Conservation (phyloP, 768 basidiomycete species). For the Neoboletus magnificus region DNA sequence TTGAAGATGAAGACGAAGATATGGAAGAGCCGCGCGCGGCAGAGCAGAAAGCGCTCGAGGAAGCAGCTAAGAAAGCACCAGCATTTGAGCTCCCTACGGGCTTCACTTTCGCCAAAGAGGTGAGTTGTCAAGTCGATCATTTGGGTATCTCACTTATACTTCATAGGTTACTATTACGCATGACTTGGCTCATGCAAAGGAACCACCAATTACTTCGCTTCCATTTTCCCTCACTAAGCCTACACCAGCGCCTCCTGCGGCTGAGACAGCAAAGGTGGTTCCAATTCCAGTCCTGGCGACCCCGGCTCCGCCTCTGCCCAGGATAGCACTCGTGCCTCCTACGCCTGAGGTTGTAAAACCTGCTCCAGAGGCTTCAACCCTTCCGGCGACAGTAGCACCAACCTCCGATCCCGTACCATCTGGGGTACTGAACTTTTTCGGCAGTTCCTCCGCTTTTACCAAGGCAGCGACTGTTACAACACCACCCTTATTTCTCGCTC, state of each 20-base stretch:
- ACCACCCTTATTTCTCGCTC: constrained; percentile 23
- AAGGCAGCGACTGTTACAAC: constrained; percentile 31
- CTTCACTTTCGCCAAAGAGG: constrained; percentile 67
- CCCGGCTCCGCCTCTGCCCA: constrained; percentile 15
- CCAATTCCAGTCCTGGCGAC: constrained; percentile 12
- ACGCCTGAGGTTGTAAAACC: constrained; percentile 24
- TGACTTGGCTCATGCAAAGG: constrained; percentile 47
- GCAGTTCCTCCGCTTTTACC: constrained; percentile 45
- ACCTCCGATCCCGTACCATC: constrained; percentile 2
- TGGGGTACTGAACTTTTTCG: constrained; percentile 63
- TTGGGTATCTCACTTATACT: constrained; percentile 1
- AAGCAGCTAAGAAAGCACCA: constrained; percentile 53
- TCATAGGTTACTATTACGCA: constrained; percentile 37
- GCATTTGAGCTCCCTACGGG: constrained; percentile 57
- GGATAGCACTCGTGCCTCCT: constrained; percentile 25
- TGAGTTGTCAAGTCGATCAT: constrained; percentile 28
- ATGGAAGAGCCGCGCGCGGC: constrained; percentile 39
- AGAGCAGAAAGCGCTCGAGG: constrained; percentile 49
- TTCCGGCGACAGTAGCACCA: constrained; percentile 6
- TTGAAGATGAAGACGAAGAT: constrained; percentile 47
- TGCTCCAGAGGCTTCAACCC: constrained; percentile 7
- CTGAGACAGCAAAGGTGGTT: constrained; percentile 14
- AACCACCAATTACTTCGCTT: constrained; percentile 60
- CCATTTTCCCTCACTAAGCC: constrained; percentile 62
- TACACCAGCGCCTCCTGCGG: constrained; percentile 11